Conservation (phyloP, 768 basidiomycete species). For the Termitomyces sp. region DNA sequence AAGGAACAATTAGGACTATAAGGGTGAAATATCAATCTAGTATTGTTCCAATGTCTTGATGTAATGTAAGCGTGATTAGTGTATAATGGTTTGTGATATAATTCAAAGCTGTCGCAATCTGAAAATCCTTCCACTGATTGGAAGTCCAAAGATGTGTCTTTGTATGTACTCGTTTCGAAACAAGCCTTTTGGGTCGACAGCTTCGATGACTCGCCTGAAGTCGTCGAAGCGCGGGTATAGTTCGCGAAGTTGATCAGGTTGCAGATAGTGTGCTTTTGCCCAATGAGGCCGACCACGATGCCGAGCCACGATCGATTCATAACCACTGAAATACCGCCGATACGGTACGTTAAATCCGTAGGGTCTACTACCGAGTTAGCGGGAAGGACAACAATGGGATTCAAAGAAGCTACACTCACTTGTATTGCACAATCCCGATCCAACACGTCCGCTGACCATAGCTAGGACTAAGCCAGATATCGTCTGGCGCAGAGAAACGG, state of each 20-base stretch:
- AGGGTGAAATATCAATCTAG: constrained; percentile 1
- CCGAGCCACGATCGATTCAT: constrained; percentile 62
- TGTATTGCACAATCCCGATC: constrained; percentile 98
- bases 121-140: constrained; percentile 35
- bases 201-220: constrained; percentile 60
- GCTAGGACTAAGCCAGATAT: constrained; percentile 93
- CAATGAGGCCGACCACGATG: constrained; percentile 90
- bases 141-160: constrained; percentile 76
- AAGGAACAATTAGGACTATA: constrained; percentile 80
- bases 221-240: constrained; percentile 82
- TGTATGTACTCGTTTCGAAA: constrained; percentile 89
- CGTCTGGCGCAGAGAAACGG: constrained; percentile 81
- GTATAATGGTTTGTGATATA: neutral
- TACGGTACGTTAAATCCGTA: constrained; percentile 84
- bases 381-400: neutral
- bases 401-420: constrained; percentile 47
- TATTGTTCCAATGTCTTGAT: constrained; percentile 6
- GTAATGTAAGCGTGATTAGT: constrained; percentile 10
- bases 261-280: constrained; percentile 85
- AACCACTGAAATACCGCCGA: constrained; percentile 66
- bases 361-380: constrained; percentile 45
- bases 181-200: constrained; percentile 69
- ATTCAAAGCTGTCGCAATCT: constrained; percentile 25
- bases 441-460: constrained; percentile 77
- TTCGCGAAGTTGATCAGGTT: constrained; percentile 52